Evolutionary conservation across 1,139 yeast species (phyloP).

Genomic region (Diutina catenulata): DNA sequence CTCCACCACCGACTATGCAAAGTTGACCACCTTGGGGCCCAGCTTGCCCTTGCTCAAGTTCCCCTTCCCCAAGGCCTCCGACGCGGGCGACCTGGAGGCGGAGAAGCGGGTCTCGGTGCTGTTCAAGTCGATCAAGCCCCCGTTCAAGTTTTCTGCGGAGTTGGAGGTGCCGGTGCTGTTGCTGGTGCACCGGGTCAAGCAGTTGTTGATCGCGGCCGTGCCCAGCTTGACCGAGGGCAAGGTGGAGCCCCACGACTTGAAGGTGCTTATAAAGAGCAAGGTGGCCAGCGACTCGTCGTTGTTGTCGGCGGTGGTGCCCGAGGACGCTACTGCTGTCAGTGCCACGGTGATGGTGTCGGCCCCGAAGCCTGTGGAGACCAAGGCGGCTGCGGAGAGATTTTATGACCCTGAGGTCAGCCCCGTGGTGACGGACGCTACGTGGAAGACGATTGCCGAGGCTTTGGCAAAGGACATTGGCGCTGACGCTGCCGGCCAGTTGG

Average conservation of each 20-base stretch:
- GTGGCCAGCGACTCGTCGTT: background rate
- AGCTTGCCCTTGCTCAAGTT: slow-evolving; percentile 1
- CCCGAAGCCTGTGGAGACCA: background rate
- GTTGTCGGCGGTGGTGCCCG: slow-evolving; percentile 1
- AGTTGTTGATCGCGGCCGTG: background rate
- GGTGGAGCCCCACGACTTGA: background rate
- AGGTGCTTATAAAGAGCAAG: slow-evolving; percentile 2
- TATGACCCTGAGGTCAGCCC: background rate
- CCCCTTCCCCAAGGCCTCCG: slow-evolving; percentile 1
- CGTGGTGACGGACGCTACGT: background rate
- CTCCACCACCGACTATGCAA: slow-evolving; percentile 1
- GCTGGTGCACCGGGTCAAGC: background rate
- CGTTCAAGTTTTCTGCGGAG: slow-evolving; percentile 1
- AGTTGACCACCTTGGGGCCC: background rate
- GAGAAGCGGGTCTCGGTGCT: background rate
- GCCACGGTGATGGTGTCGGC: slow-evolving; percentile 4
- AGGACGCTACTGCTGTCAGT: background rate
- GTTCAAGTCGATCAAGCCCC: slow-evolving; percentile 2
- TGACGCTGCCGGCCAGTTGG: background rate
- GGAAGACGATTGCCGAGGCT: background rate
- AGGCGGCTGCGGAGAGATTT: background rate
- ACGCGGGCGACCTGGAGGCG: background rate
- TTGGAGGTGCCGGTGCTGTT: background rate
- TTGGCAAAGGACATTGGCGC: background rate
- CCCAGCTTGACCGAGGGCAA: background rate